Conservation (phyloP, 495 filamentous ascomycete genomes). For the Hyaloscypha variabilis region DNA sequence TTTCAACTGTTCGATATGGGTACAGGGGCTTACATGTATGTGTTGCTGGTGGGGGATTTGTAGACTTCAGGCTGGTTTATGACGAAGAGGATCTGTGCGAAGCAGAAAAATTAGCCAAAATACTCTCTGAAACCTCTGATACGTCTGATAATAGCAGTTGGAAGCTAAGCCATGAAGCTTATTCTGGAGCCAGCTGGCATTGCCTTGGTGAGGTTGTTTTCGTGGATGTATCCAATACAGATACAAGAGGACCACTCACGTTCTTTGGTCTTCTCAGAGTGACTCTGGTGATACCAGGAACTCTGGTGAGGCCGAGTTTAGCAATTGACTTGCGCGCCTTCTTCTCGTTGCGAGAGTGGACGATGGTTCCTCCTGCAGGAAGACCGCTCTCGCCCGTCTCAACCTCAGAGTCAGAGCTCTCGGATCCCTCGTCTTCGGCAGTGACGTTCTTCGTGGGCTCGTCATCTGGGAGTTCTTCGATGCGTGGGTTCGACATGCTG, state of each 20-base stretch:
- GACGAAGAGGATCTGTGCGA: conserved; percentile 89
- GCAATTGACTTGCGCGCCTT: conserved; percentile 98
- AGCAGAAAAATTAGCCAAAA: conserved; percentile 1
- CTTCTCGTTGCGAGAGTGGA: conserved; percentile 99
- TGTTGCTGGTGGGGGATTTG: conserved; percentile 97
- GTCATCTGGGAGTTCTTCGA: conserved; percentile 97
- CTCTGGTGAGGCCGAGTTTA: conserved; percentile 95
- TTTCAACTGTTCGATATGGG: background rate
- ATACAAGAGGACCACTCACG: conserved; percentile 57
- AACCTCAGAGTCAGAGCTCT: conserved; percentile 74
- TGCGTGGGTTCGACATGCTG: conserved; percentile 94
- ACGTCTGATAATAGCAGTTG: background rate
- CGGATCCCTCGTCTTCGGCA: conserved; percentile 74
- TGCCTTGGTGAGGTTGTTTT: background rate
- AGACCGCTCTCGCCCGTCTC: conserved; percentile 68
- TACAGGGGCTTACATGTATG: conserved; percentile 83
- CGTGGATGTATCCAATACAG: background rate
- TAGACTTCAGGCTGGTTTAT: conserved; percentile 99
- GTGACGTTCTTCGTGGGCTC: conserved; percentile 70
- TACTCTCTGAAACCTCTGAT: background rate
- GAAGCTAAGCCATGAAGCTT: background rate
- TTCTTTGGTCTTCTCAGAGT: conserved; percentile 98
- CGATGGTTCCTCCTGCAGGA: conserved; percentile 83
- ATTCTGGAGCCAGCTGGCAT: background rate
- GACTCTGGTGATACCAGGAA: conserved; percentile 96